Percentiles rank a stretch among this genome's conserved stretches.
These are phyloP conservation scores for Leucogyrophana mollusca DNA, from an alignment of 768 basidiomycete genomes.

Conservation along the genomic window DNA sequence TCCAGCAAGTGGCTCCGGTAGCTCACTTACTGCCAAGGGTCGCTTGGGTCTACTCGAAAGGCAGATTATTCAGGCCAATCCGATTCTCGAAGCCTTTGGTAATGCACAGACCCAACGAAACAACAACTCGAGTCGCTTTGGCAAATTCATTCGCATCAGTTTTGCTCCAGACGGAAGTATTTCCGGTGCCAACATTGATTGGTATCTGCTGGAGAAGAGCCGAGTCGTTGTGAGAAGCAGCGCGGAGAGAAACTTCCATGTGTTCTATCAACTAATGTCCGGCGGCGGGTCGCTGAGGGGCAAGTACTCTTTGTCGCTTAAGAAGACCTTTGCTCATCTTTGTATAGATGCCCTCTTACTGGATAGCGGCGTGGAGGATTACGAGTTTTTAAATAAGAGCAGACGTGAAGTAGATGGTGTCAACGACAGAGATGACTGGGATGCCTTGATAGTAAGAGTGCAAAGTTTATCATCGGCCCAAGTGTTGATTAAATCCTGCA, in stretches of 20 bases:
- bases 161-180: conserved; percentile 94
- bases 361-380: conserved; percentile 72
- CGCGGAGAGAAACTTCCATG: conserved; percentile 92
- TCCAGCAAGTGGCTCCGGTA: conserved; percentile 42
- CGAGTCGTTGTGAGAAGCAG: conserved; percentile 85
- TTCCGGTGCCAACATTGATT: conserved; percentile 96
- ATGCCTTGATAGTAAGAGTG: conserved; percentile 59
- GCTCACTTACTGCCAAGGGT: conserved; percentile 59
- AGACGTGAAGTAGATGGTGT: conserved; percentile 93
- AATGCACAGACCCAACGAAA: conserved; percentile 98
- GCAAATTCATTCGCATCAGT: conserved; percentile 95
- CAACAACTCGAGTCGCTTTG: conserved; percentile 98
- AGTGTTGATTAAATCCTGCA: conserved; percentile 26
- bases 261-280: conserved; percentile 92
- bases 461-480: neutral
- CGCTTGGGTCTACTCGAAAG: conserved; percentile 87
- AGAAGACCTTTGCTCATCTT: conserved; percentile 3
- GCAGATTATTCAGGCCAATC: conserved; percentile 97
- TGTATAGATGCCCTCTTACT: conserved; percentile 69
- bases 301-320: conserved; percentile 29
- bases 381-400: conserved; percentile 90
- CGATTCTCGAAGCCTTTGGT: conserved; percentile 95
- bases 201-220: conserved; percentile 98
- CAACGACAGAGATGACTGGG: conserved; percentile 90
- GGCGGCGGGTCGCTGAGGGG: conserved; percentile 73